Base-by-base conservation (phyloP, 257 asterid species). In the Verbena officinalis region DNA sequence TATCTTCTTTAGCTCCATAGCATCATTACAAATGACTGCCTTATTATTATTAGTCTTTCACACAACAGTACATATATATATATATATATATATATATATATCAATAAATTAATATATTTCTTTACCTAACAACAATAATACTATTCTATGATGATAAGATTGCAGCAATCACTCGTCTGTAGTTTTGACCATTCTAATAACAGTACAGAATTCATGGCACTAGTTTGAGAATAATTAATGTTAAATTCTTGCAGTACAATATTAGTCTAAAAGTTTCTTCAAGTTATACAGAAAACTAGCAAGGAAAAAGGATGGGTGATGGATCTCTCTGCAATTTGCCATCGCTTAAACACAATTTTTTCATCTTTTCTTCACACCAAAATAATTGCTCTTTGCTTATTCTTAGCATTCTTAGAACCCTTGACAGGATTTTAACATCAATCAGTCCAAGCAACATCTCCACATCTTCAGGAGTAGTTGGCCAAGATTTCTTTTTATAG, bases 321-420 rank as follows among this genome's bases (percentile, higher is more conserved):
- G 97, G 95, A 62, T 90, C 97, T 52, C 99, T 87, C 65, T 52
- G 90, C 68, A 93, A 72, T 76, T 90, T 90, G 15, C 93, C 96
- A 15, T 79, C 80, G 0, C 72, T 52, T 14, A 83, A 44, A 13
- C 73, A 80, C 59, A 88, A 48, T 70, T 81, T 93, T 81, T 90
- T 90, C 89, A 80, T 83, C 89, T 86, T 94, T 33, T 86, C 96
- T 65, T 90, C 95, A 4, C 97, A 90, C 96, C 99, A 94, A 57
- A 86, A 65, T 43, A 87, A 46, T 49, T 90, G 95, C 15, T 86
- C 89, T 60, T 79, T 86, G 80, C 81, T 90, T 3, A 94, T 72
- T 64, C 69, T 78, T 53, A 36, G 65, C 95, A 86, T 80, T 46
- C 92, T 56, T 27, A 88, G 46, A 23, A 80, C 97, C 84, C 96